A percentile compares a stretch with the other conserved stretches of the same genome.
Conservation (phyloP, 768 basidiomycete genomes). For the Astraeus odoratus region DNA sequence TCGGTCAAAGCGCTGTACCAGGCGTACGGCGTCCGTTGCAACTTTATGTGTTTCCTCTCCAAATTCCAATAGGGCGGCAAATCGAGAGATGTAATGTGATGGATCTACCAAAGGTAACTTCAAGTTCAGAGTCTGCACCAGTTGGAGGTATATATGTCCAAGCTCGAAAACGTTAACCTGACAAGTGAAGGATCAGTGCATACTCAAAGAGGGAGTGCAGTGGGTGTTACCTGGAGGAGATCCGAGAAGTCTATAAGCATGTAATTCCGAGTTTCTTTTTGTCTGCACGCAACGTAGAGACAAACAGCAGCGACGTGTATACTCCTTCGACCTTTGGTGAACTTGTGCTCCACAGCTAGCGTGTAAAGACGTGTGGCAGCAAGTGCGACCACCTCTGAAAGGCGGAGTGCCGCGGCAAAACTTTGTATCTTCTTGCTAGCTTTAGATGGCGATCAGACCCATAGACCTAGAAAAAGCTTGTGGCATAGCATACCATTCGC, state of each 20-base stretch:
- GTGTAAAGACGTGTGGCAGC: slow-evolving; percentile 86
- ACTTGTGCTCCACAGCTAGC: slow-evolving; percentile 89
- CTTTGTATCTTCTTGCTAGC: slow-evolving; percentile 80
- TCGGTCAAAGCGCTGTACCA: slow-evolving; percentile 88
- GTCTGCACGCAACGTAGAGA: slow-evolving; percentile 87
- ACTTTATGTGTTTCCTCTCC: slow-evolving; percentile 91
- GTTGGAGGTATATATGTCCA: slow-evolving; percentile 91
- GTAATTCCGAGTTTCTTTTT: slow-evolving; percentile 84
- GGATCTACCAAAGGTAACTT: slow-evolving; percentile 89
- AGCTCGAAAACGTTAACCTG: slow-evolving; percentile 98
- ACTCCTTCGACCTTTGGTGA: slow-evolving; percentile 88
- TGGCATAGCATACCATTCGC: slow-evolving; percentile 58
- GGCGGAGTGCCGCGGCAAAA: slow-evolving; percentile 67
- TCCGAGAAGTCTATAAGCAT: slow-evolving; percentile 99
- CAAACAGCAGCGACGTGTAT: slow-evolving; percentile 94
- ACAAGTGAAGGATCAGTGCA: slow-evolving; percentile 2
- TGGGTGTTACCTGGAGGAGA: slow-evolving; percentile 62
- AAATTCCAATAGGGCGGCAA: slow-evolving; percentile 91
- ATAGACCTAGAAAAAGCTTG: not conserved
- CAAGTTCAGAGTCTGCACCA: slow-evolving; percentile 81
- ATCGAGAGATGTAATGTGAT: slow-evolving; percentile 93
- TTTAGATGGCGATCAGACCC: slow-evolving; percentile 22
- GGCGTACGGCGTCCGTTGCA: slow-evolving; percentile 86
- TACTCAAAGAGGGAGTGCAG: not conserved
- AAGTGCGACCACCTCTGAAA: slow-evolving; percentile 75